Evolutionary conservation across 495 filamentous ascomycete genomes (phyloP), one percentile per base, ranked within the genome.

Genomic region (Letharia columbiana): DNA sequence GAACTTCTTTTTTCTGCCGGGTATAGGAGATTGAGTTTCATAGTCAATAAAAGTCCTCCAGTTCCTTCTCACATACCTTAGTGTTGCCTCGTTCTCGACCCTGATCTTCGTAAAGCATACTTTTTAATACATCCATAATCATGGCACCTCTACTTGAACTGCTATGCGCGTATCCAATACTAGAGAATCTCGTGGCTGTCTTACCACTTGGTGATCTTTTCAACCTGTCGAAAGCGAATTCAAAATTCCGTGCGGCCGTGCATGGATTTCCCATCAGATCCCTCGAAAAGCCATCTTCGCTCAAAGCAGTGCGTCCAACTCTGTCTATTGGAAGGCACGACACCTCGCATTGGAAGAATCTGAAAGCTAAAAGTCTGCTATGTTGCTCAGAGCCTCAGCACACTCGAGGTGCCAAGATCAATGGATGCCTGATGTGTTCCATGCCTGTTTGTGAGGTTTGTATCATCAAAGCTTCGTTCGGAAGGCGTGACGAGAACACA

Each of bases 371-470:
- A 60, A 67, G 70, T 28, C 63, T 47, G 12, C 49, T 71, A 28
- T 35, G 39, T 12, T 74, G 71, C 62, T 65, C 64, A 2, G 72
- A 73, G 56, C 45, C 42, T 9, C 56, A 64, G 4, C 72, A 74
- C 62, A 69, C 64, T 11, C 59, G 63, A 64, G 72, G 68, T 8
- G 42, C 44, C 28, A 69, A 62, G 15, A 54, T 66, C 31, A 56
- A 64, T 33, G 57, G 68, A 50, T 74, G 72, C 47, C 69, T 68
- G 13, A 63, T 69, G 56, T 74, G 72, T 57, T 71, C 70, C n/a
- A 68, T 70, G 56, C 72, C 72, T 28, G 60, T 73, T 28, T 74
- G 72, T 60, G 72, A 74, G 45, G 70, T 66, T 42, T 74, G 72
- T 42, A 64, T 74, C 18, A 70, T 74, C 56, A 69, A 68, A 60